phyloP scores from a whole-genome alignment of 2,329 filamentous ascomycete species.

The Penicillium psychrosexuale region DNA sequence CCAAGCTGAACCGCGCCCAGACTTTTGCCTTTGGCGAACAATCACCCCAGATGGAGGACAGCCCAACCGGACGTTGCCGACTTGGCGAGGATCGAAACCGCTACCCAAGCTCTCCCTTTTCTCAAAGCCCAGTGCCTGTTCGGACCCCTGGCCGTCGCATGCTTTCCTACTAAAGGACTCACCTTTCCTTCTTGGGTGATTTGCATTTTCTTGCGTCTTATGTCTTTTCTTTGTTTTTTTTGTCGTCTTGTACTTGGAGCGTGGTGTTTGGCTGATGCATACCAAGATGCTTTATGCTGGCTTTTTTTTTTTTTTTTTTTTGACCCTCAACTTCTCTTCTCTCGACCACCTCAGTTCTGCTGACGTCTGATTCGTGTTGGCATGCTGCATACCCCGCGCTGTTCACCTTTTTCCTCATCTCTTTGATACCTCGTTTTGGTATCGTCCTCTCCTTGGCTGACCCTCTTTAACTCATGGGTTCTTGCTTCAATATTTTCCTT shows the following conservation, averaged over 20 bases:
- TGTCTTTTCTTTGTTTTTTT: constrained; percentile 8
- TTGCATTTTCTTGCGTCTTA: constrained; percentile 9
- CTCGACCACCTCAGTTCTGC: neutral
- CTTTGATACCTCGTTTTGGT: constrained; percentile 13
- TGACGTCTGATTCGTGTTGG: neutral
- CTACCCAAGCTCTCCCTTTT: constrained; percentile 37
- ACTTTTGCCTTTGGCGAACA: constrained; percentile 93
- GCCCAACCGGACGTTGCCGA: constrained; percentile 54
- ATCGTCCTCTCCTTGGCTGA: constrained; percentile 19
- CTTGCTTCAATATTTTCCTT: constrained; percentile 3
- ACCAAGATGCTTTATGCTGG: constrained; percentile 14
- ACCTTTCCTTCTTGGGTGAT: neutral
- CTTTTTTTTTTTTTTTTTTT: constrained; percentile 6
- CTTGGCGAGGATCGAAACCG: constrained; percentile 31
- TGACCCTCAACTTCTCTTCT: constrained; percentile 21
- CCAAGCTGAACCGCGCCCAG: constrained; percentile 80
- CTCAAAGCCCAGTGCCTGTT: constrained; percentile 32
- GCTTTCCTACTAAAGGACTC: constrained; percentile 39
- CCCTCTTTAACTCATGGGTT: constrained; percentile 3
- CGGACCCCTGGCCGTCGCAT: constrained; percentile 43
- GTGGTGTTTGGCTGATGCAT: constrained; percentile 20
- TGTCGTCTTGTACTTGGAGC: constrained; percentile 23
- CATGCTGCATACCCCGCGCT: constrained; percentile 4
- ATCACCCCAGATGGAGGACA: constrained; percentile 58
- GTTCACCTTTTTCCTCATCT: constrained; percentile 1